These are phyloP conservation scores for Chaetoscypha palmicola DNA, from an alignment of 2,329 filamentous ascomycete genomes.

Conservation along the genomic window DNA sequence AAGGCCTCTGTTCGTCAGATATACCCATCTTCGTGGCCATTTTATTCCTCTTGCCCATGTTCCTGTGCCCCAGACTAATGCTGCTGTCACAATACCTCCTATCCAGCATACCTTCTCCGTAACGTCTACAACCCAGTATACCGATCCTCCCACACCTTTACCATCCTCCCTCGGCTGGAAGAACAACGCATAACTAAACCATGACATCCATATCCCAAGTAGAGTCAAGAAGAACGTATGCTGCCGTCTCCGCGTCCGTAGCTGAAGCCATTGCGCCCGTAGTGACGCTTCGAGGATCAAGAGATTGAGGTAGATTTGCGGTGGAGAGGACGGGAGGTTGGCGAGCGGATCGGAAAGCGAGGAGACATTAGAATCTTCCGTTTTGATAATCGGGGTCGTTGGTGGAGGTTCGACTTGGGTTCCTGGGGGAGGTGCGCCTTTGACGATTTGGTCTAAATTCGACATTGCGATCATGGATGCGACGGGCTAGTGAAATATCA, in stretches of 20 bases:
- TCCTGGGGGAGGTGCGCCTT: slow-evolving; percentile 69
- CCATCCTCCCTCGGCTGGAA: slow-evolving; percentile 95
- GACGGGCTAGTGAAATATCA: slow-evolving; percentile 20
- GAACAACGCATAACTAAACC: slow-evolving; percentile 87
- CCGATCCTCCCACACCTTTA: slow-evolving; percentile 79
- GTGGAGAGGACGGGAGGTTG: slow-evolving; percentile 32
- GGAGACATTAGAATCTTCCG: slow-evolving; percentile 30
- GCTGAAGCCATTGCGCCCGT: slow-evolving; percentile 83
- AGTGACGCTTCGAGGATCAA: slow-evolving; percentile 93
- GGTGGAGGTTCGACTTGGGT: slow-evolving; percentile 27
- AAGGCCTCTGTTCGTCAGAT: slow-evolving; percentile 80
- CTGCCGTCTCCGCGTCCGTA: slow-evolving; percentile 80
- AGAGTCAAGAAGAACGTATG: slow-evolving; percentile 88
- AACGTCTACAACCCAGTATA: slow-evolving; percentile 94
- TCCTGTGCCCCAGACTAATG: slow-evolving; percentile 88
- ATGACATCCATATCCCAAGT: slow-evolving; percentile 70
- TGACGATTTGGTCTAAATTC: slow-evolving; percentile 72
- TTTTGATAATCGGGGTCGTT: slow-evolving; percentile 35
- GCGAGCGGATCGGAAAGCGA: slow-evolving; percentile 29
- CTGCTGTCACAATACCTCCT: slow-evolving; percentile 78
- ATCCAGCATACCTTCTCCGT: slow-evolving; percentile 86
- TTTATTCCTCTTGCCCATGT: slow-evolving; percentile 94
- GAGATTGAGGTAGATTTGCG: slow-evolving; percentile 85
- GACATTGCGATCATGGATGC: slow-evolving; percentile 21
- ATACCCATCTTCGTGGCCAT: slow-evolving; percentile 90